Base-by-base conservation (phyloP, 306 rosid species). In the Pyrus communis region DNA sequence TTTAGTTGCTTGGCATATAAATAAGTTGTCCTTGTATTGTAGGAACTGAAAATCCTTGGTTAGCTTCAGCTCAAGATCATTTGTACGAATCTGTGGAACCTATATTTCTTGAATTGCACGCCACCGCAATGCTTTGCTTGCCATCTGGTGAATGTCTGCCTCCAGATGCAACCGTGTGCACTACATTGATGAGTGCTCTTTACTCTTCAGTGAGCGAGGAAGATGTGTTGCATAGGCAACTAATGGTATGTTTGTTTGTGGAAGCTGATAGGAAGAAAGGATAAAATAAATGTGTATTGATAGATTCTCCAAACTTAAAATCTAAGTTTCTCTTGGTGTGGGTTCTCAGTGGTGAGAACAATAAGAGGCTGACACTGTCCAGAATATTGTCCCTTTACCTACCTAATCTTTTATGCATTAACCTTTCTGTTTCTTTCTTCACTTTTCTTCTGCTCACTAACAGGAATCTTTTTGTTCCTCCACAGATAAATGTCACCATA, bases 121-220 rank as follows among this genome's bases (percentile, higher is more conserved):
- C 97, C 77, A 87, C 89, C 75, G 90, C 95, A 63, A 89, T 89
- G 97, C 96, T 95, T 71, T 95, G 99, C 85, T 80, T 88, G 78
- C 93, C 96, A 60, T 89, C 99, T 81, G 99, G 97, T 79, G 97
- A 95, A 81, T 89, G 97, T 86, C 77, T 95, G 84, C 79, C 83
- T 76, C 97, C 97, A 27, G 97, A 95, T 82, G 97, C 97, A 78
- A 86, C 96, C 10, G 92, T 91, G 43, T 95, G 99, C 82, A 81
- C 97, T 25, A 86, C 96, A 55, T 77, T 92, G 81, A 89, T 22
- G 58, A 92, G 97, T 92, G 90, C 97, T 76, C 96, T 95, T 45
- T 89, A 90, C 80, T 79, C 92, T 59, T 92, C 93, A 57, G 89
- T 82, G 74, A 90, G 89, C 35, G 90, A 95, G 40, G 96, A 92